phyloP scores from a whole-genome alignment of 108 stramenopile species.

The Nitzschia sp. region DNA sequence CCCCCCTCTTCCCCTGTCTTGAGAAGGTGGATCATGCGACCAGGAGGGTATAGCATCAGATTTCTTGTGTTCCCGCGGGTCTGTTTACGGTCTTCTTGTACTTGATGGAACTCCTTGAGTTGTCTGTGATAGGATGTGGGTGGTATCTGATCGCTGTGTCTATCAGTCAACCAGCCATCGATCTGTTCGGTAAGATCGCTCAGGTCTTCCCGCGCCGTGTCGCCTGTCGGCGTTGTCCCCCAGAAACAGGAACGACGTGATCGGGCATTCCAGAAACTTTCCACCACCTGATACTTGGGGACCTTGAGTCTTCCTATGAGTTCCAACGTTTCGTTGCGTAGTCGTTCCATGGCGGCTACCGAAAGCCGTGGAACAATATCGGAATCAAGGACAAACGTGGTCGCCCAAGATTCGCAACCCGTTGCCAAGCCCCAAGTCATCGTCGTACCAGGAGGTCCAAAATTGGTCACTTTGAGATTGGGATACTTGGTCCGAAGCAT shows the following conservation, averaged over 20 bases:
- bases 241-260: slow-evolving; percentile 8
- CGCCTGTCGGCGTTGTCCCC: background rate
- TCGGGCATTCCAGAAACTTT: slow-evolving; percentile 37
- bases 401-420: slow-evolving; percentile 62
- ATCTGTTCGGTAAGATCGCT: slow-evolving; percentile 51
- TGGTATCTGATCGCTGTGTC: background rate
- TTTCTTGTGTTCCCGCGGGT: slow-evolving; percentile 53
- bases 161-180: slow-evolving; percentile 30
- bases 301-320: slow-evolving; percentile 81
- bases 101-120: slow-evolving; percentile 58
- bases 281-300: slow-evolving; percentile 70
- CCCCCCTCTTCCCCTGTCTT: slow-evolving; percentile 73
- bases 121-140: slow-evolving; percentile 53
- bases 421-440: slow-evolving; percentile 80
- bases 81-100: slow-evolving; percentile 60
- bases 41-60: slow-evolving; percentile 73
- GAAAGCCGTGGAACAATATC: slow-evolving; percentile 90
- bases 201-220: slow-evolving; percentile 31
- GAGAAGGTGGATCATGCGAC: slow-evolving; percentile 78
- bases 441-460: slow-evolving; percentile 89
- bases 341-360: slow-evolving; percentile 65
- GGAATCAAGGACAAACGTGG: slow-evolving; percentile 78
- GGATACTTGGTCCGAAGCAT: slow-evolving; percentile 80
- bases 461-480: slow-evolving; percentile 70
- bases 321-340: slow-evolving; percentile 83